These are phyloP conservation scores for Aspergillus tubingensis DNA, from an alignment of 2,329 filamentous ascomycete species.

Conservation along the genomic window DNA sequence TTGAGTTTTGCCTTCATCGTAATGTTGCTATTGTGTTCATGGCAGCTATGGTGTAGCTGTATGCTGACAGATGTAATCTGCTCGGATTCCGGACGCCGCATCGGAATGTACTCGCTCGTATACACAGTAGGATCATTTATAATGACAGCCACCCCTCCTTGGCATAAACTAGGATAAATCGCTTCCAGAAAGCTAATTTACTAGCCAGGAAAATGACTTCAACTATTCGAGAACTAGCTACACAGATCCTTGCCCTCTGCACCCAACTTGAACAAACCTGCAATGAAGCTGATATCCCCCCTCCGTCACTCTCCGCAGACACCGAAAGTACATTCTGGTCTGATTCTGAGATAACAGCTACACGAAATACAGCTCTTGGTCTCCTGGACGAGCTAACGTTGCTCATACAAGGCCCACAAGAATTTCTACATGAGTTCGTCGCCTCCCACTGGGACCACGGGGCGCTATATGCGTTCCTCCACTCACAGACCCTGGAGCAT, in stretches of 20 bases:
- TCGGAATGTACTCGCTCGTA: neutral
- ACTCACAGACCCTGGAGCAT: neutral
- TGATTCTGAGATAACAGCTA: neutral
- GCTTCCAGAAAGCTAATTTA: no score
- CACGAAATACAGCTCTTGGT: neutral
- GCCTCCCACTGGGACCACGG: constrained; percentile 1
- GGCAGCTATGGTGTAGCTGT: neutral
- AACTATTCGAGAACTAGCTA: neutral
- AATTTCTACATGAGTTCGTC: constrained; percentile 1
- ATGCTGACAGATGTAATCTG: neutral
- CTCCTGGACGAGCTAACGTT: neutral
- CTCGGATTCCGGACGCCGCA: constrained; percentile 1
- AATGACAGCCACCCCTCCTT: no score
- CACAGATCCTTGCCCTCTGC: neutral
- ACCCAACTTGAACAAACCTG: neutral
- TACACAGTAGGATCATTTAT: no score
- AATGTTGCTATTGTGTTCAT: no score
- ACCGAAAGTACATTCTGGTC: neutral
- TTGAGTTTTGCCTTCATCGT: no score
- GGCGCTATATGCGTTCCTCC: neutral
- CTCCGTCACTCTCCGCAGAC: neutral
- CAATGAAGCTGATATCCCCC: neutral
- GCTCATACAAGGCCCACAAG: neutral
- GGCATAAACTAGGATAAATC: no score
- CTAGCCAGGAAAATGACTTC: neutral